These are phyloP conservation scores for Groenewaldozyma salmanticensis DNA, from an alignment of 805 yeast genomes.

Conservation along the genomic window DNA sequence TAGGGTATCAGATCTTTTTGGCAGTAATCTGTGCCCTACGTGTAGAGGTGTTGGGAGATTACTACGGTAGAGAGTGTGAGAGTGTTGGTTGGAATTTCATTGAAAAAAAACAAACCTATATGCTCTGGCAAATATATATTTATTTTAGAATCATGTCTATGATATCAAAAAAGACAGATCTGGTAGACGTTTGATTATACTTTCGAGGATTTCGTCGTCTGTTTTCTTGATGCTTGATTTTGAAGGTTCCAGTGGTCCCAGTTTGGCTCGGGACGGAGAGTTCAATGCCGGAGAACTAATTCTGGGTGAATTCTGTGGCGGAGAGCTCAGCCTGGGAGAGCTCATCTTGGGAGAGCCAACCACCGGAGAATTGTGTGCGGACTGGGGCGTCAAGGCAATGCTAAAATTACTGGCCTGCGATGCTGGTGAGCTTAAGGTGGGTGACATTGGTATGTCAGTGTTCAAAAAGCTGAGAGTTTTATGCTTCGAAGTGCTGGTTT, in stretches of 20 bases:
- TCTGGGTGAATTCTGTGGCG: background rate
- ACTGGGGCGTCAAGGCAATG: no score
- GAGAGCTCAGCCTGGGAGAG: no score
- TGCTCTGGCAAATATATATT: background rate
- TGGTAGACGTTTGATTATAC: slow-evolving; percentile 16
- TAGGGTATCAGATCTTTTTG: slow-evolving; percentile 42
- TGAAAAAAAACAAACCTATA: background rate
- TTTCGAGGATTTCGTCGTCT: slow-evolving; percentile 17
- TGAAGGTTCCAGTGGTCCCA: slow-evolving; percentile 18
- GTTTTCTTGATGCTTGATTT: slow-evolving; percentile 9
- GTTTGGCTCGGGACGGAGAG: slow-evolving; percentile 1
- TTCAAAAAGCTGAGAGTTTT: no score
- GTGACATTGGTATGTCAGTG: no score
- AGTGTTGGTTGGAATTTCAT: background rate
- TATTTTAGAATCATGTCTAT: background rate
- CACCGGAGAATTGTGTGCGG: background rate
- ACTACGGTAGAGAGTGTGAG: slow-evolving; percentile 1
- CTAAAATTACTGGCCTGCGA: background rate
- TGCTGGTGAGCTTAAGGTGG: background rate
- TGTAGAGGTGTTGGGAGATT: slow-evolving; percentile 61
- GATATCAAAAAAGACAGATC: slow-evolving; percentile 16
- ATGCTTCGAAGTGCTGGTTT: no score
- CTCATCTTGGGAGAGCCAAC: background rate
- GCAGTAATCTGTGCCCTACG: slow-evolving; percentile 50
- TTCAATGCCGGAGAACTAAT: background rate